Percentiles rank a stretch among this genome's conserved stretches.
These are phyloP conservation scores for Allomyces macrogynus DNA, from an alignment of 192 early-diverging fungal species.

Conservation along the genomic window DNA sequence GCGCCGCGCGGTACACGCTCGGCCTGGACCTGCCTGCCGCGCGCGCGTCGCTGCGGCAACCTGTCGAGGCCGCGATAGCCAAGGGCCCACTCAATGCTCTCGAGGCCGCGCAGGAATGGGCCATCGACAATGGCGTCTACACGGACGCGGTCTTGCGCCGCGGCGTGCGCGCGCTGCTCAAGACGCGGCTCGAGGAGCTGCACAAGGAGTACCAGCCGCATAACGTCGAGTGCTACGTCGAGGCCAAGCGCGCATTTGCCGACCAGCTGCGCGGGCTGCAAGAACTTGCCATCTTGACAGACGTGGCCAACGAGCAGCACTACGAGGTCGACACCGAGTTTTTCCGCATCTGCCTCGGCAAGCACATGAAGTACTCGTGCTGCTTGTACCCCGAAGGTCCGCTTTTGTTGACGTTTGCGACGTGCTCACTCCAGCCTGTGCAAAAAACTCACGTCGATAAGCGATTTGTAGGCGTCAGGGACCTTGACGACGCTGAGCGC, in stretches of 20 bases:
- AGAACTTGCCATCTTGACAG: constrained; percentile 27
- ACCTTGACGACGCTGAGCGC: constrained; percentile 31
- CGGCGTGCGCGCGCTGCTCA: neutral
- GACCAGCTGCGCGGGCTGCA: neutral
- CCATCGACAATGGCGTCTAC: neutral
- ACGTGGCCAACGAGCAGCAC: constrained; percentile 51
- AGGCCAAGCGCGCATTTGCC: neutral
- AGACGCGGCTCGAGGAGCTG: neutral
- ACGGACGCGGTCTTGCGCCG: neutral
- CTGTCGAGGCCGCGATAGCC: neutral
- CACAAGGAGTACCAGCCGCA: neutral
- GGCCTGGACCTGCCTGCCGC: neutral
- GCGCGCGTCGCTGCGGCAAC: neutral
- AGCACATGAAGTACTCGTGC: constrained; percentile 36
- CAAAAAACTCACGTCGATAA: neutral
- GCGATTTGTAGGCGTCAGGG: constrained; percentile 2
- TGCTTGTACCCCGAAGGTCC: constrained; percentile 29
- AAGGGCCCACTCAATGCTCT: neutral
- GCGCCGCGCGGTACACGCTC: neutral
- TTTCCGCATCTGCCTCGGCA: constrained; percentile 16
- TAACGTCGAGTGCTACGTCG: neutral
- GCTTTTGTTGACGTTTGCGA: neutral
- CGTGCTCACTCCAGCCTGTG: neutral
- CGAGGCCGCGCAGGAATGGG: neutral
- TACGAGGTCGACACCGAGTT: constrained; percentile 21